phyloP scores from a whole-genome alignment of 2,329 filamentous ascomycete genomes.

The Calonectria montana region DNA sequence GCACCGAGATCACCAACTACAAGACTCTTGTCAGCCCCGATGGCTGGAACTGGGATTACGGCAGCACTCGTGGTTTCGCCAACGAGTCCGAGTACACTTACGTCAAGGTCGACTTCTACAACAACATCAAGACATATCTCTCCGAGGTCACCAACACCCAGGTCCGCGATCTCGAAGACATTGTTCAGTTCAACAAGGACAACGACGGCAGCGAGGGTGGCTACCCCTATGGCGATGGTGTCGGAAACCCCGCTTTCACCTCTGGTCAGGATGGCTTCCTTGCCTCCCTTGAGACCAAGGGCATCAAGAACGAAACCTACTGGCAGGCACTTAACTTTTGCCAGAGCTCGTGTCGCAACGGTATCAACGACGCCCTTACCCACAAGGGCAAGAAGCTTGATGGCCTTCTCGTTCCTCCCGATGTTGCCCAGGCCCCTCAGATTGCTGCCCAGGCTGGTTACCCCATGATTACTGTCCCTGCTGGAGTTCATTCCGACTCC shows the following conservation, averaged over 20 bases:
- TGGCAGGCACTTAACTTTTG: constrained; percentile 74
- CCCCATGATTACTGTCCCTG: constrained; percentile 77
- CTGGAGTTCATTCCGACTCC: constrained; percentile 63
- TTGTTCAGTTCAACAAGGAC: constrained; percentile 72
- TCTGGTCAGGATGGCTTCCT: constrained; percentile 80
- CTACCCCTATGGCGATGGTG: constrained; percentile 60
- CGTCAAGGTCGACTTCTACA: constrained; percentile 78
- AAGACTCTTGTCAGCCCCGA: constrained; percentile 70
- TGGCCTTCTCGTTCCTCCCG: constrained; percentile 75
- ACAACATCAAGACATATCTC: constrained; percentile 71
- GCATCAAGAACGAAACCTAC: constrained; percentile 73
- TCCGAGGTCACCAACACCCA: constrained; percentile 70
- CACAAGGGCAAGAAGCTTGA: constrained; percentile 61
- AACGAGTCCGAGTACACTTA: constrained; percentile 81
- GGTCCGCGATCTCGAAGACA: constrained; percentile 70
- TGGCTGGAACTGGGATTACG: constrained; percentile 83
- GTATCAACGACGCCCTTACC: constrained; percentile 75
- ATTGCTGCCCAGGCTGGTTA: constrained; percentile 82
- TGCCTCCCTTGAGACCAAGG: constrained; percentile 70
- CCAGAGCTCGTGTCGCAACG: constrained; percentile 68
- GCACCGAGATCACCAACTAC: constrained; percentile 74
- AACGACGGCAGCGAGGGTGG: constrained; percentile 77
- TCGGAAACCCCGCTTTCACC: constrained; percentile 68
- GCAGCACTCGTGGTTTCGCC: constrained; percentile 68
- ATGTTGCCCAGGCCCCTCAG: constrained; percentile 75